phyloP scores from a whole-genome alignment of 257 asterid species.

The Paraleonurus japonicus region DNA sequence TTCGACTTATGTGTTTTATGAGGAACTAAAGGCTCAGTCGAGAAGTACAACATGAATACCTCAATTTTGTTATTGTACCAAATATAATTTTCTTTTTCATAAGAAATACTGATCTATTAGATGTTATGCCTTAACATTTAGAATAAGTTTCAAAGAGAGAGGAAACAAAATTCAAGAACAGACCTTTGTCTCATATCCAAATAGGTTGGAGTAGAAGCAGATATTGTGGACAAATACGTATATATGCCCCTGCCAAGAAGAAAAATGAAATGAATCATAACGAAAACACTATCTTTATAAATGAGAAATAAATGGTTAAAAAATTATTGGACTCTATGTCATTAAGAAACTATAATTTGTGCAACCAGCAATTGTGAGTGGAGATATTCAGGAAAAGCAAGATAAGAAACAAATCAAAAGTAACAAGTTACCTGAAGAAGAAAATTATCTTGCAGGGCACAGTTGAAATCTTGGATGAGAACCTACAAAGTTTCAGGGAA shows the following conservation, averaged over 20 bases:
- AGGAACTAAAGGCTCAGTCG: not conserved
- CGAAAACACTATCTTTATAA: not conserved
- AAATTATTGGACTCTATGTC: not conserved
- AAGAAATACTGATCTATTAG: not conserved
- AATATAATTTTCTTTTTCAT: not conserved
- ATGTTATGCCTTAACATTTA: not conserved
- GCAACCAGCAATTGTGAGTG: conserved; percentile 16
- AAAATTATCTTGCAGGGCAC: conserved; percentile 95
- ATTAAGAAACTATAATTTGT: conserved; percentile 10
- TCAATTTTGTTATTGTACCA: not conserved
- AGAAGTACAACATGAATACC: conserved; percentile 5
- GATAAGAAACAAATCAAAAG: conserved; percentile 13
- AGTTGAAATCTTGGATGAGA: conserved; percentile 92
- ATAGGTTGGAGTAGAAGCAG: conserved; percentile 95
- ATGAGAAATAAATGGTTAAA: not conserved
- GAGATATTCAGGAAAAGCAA: not conserved
- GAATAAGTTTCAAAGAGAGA: not conserved
- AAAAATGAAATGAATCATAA: conserved; percentile 7
- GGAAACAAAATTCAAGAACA: conserved; percentile 19
- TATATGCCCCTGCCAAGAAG: conserved; percentile 91
- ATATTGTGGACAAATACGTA: conserved; percentile 73
- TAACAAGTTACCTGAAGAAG: conserved; percentile 78
- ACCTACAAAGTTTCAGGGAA: conserved; percentile 43
- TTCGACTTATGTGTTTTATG: not conserved
- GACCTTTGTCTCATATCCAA: conserved; percentile 99